Percentiles rank a stretch among this genome's conserved stretches.
Conservation (phyloP, 768 basidiomycete genomes). For the Tremella mesenterica region DNA sequence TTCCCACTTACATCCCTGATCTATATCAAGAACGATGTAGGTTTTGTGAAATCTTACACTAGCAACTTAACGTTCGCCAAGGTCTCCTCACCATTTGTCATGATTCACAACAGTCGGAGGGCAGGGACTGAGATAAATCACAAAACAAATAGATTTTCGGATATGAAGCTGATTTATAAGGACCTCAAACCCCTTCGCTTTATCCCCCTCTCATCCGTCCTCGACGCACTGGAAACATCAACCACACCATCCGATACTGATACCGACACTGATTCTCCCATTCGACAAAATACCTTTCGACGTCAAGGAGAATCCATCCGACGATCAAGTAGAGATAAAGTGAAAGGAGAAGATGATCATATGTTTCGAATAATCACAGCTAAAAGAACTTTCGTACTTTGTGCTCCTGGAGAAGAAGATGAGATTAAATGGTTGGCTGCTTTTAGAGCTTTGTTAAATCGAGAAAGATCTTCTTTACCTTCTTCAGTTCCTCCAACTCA, state of each 20-base stretch:
- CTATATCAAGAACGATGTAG: too few species aligned
- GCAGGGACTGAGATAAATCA: too few species aligned
- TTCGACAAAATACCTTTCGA: slow-evolving; percentile 6
- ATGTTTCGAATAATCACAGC: slow-evolving; percentile 97
- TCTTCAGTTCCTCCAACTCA: too few species aligned
- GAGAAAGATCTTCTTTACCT: slow-evolving; percentile 45
- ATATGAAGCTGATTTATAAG: slow-evolving; percentile 47
- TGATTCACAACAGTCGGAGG: too few species aligned
- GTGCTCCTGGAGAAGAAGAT: slow-evolving; percentile 93
- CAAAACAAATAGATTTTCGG: too few species aligned
- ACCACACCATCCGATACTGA: slow-evolving; percentile 9
- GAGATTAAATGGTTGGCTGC: slow-evolving; percentile 98
- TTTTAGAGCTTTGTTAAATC: slow-evolving; percentile 69
- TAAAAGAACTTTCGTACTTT: slow-evolving; percentile 75
- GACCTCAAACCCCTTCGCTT: slow-evolving; percentile 81
- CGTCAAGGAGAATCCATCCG: not conserved
- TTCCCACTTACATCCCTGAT: too few species aligned
- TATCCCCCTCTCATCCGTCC: slow-evolving; percentile 72
- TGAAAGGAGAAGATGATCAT: slow-evolving; percentile 34
- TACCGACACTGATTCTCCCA: slow-evolving; percentile 23
- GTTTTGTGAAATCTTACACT: not conserved
- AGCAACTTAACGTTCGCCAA: too few species aligned
- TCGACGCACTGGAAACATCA: slow-evolving; percentile 75
- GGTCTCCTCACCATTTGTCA: too few species aligned
- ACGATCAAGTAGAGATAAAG: not conserved